Evolutionary conservation across 2,329 filamentous ascomycete species (phyloP).

Genomic region (Fusarium sp.): DNA sequence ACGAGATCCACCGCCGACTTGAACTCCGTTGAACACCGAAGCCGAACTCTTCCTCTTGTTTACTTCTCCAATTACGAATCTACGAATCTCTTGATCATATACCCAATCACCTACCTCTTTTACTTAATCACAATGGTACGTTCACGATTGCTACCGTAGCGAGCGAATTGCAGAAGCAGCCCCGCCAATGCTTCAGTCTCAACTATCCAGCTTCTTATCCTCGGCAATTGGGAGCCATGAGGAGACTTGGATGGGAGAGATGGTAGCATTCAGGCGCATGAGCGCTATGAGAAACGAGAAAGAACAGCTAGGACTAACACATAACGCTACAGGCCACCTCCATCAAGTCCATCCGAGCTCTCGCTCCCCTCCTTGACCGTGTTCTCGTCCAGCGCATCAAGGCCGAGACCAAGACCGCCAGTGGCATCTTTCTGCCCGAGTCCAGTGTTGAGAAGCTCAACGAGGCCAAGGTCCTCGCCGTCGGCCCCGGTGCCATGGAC

Average conservation of each 20-base stretch:
- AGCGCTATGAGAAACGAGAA: background rate
- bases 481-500: conserved; percentile 88
- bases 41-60: conserved; percentile 25
- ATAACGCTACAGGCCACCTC: conserved; percentile 65
- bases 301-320: conserved; percentile 2
- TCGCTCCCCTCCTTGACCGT: conserved; percentile 95
- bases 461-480: conserved; percentile 94
- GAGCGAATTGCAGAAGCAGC: background rate
- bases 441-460: conserved; percentile 97
- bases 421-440: conserved; percentile 97
- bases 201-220: conserved; percentile 22
- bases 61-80: conserved; percentile 28
- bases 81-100: conserved; percentile 25
- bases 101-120: background rate
- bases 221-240: conserved; percentile 33
- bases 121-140: conserved; percentile 45
- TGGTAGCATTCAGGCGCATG: conserved; percentile 5
- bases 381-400: conserved; percentile 98
- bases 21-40: conserved; percentile 39
- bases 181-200: background rate
- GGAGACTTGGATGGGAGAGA: background rate
- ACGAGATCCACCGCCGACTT: conserved; percentile 45
- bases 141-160: conserved; percentile 4
- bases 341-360: conserved; percentile 93
- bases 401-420: conserved; percentile 94